Evolutionary conservation across 148 eudicot species (phyloP), one percentile per base, ranked within the genome.

Genomic region (Hydrangea macrophylla): DNA sequence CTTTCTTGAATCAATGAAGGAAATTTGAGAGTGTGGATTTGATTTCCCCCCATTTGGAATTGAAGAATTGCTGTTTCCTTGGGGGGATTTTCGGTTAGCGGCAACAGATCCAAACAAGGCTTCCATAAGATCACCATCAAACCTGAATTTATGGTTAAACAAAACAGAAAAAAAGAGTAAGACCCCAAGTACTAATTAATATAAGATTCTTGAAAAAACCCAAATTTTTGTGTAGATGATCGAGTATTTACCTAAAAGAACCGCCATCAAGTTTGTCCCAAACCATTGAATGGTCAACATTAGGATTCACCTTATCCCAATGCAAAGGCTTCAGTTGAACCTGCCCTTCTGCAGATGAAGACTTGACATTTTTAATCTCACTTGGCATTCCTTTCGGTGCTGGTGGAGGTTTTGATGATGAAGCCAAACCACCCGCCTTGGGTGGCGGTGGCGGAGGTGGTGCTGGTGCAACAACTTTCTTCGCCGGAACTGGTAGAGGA

Each of bases 181-280:
- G 45, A 26, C 28, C 54, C 12, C 36, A 22, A 65, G 23, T 37
- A 40, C n/a, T 15, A 8, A 7, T 20, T 2, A 0, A 17, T 22
- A n/a, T 2, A 48, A 48, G n/a, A 48, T 17, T 48, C 12, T 7
- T 15, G 6, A 48, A 48, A 18, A 48, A 48, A 8, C n/a, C n/a
- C 15, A 44, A 40, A 11, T 53, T 62, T 58, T 15, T 26, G 12
- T n/a, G n/a, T 18, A 36, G 22, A 45, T 27, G 31, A 51, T 18
- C n/a, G n/a, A n/a, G n/a, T n/a, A n/a, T 68, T 89, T 87, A 94
- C 98, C 82, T 86, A 80, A 90, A 88, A 15, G 98, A 94, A 54
- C 96, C 97, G 23, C 71, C 72, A 7, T 81, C 82, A 28, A 90
- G 58, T 42, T 88, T 85, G 77, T 86, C 84, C 98, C 93, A 86